A percentile compares a stretch with the other conserved stretches of the same genome.
phyloP scores from a whole-genome alignment of 495 filamentous ascomycete genomes.

The Penicillium egyptiacum region DNA sequence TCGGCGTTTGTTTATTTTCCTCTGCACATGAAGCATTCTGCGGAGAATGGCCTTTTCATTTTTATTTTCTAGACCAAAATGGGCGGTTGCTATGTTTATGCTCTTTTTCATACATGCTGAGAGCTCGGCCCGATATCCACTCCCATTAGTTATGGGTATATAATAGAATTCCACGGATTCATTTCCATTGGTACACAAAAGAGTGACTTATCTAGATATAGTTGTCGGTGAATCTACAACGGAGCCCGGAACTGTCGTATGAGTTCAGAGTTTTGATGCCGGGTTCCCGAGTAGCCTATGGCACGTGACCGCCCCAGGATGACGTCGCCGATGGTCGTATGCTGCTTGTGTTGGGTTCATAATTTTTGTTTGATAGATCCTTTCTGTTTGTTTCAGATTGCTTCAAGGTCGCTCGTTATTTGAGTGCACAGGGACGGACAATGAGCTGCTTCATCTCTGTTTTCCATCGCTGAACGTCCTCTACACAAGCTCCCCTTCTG shows the following conservation, averaged over 20 bases:
- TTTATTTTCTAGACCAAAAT: conserved; percentile 8
- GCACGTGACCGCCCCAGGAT: conserved; percentile 24
- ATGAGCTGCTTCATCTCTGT: conserved; percentile 18
- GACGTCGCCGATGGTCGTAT: conserved; percentile 19
- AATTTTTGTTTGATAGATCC: not conserved
- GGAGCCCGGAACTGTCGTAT: conserved; percentile 5
- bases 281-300: conserved; percentile 10
- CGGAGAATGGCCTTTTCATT: conserved; percentile 11
- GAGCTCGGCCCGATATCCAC: conserved; percentile 6
- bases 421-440: conserved; percentile 9
- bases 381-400: not conserved
- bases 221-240: conserved; percentile 10
- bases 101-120: conserved; percentile 17
- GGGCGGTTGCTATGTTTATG: conserved; percentile 15
- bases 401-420: conserved; percentile 9
- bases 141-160: conserved; percentile 21
- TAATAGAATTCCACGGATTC: conserved; percentile 23
- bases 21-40: conserved; percentile 3
- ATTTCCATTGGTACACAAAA: not conserved
- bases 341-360: not conserved
- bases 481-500: conserved; percentile 11
- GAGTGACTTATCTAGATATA: conserved; percentile 3
- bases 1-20: conserved; percentile 31
- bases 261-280: conserved; percentile 16
- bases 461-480: conserved; percentile 21